Percentiles rank a stretch among this genome's conserved stretches.
These are phyloP conservation scores for Lichtheimia ramosa DNA, from an alignment of 371 early-diverging fungal species.

Conservation along the genomic window DNA sequence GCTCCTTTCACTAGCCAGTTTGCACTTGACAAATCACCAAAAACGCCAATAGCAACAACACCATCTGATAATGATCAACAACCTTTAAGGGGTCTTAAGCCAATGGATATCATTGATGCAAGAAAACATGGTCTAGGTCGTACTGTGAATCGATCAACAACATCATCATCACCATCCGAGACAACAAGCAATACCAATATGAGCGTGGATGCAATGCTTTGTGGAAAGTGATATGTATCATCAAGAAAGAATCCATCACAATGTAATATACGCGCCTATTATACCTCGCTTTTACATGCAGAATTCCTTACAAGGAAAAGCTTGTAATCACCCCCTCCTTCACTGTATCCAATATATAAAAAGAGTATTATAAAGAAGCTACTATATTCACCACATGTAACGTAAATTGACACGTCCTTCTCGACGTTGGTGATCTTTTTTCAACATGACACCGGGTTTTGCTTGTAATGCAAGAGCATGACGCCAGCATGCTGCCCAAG, in stretches of 20 bases:
- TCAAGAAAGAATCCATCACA: neutral
- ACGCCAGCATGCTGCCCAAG: slow-evolving; percentile 6
- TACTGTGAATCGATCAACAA: neutral
- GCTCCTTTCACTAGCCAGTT: slow-evolving; percentile 47
- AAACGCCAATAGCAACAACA: neutral
- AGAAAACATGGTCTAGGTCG: no score
- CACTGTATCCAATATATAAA: no score
- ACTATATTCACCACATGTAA: slow-evolving; percentile 7
- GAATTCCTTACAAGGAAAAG: no score
- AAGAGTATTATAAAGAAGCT: neutral
- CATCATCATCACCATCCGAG: neutral
- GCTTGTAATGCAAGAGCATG: slow-evolving; percentile 1
- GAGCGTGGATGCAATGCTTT: slow-evolving; percentile 1
- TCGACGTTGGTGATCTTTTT: neutral
- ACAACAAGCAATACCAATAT: neutral
- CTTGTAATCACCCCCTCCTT: no score
- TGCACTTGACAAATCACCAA: slow-evolving; percentile 15
- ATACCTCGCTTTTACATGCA: no score
- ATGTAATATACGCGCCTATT: slow-evolving; percentile 1
- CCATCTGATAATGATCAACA: neutral
- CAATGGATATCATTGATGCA: neutral
- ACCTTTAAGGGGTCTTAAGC: neutral
- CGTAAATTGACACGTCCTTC: slow-evolving; percentile 6
- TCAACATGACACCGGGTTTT: neutral
- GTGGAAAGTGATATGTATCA: neutral